A percentile compares a stretch with the other conserved stretches of the same genome.
Evolutionary conservation across 768 basidiomycete genomes (phyloP).

Genomic region (Pisolithus albus): DNA sequence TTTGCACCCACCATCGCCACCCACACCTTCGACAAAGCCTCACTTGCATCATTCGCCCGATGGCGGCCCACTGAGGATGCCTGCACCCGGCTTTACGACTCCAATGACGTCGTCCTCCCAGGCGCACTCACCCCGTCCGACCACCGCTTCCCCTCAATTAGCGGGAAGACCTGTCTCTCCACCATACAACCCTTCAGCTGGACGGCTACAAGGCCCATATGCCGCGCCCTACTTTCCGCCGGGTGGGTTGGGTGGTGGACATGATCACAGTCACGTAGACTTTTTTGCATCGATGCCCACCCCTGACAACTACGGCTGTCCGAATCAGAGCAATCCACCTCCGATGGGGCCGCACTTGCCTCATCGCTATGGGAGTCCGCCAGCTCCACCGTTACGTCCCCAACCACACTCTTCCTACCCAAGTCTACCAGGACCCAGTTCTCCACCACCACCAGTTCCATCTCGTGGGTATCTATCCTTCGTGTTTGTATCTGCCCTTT

Average conservation of each 20-base stretch:
- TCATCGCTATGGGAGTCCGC: neutral
- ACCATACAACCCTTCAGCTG: neutral
- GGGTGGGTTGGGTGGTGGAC: neutral
- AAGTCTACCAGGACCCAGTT: constrained; percentile 8
- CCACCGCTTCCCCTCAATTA: neutral
- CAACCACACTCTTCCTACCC: neutral
- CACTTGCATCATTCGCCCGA: neutral
- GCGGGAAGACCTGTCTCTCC: neutral
- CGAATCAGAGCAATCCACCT: neutral
- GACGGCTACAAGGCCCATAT: neutral
- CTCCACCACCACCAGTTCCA: constrained; percentile 25
- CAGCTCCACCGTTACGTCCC: neutral
- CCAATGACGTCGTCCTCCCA: constrained; percentile 1
- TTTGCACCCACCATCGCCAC: constrained; percentile 8
- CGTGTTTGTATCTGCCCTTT: neutral
- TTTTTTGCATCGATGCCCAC: neutral
- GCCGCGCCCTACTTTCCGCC: neutral
- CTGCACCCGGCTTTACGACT: neutral
- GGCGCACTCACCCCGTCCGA: too few species aligned
- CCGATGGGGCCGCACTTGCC: neutral
- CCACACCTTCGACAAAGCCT: neutral
- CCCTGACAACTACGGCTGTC: neutral
- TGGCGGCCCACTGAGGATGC: neutral
- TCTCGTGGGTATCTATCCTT: constrained; percentile 30
- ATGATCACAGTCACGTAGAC: too few species aligned